Base-by-base conservation (phyloP, 345 rosid species). In the Euphorbia pulcherrima region DNA sequence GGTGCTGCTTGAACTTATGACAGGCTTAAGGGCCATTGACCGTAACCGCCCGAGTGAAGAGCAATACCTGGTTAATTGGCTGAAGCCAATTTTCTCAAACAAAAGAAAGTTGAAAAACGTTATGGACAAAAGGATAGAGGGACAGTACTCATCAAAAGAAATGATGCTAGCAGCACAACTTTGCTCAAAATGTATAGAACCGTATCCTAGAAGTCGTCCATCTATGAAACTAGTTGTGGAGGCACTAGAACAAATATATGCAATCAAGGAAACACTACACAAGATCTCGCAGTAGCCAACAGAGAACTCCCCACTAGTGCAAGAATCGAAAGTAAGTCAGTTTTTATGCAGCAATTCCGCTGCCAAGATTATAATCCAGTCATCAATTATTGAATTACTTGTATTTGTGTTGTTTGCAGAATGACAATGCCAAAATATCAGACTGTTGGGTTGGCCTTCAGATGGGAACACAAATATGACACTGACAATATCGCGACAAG, bases 1-100 rank as follows among this genome's bases (percentile, higher is more conserved):
- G 24, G 86, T 88, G 73, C 75, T 88, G 63, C 82, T 88, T 1
- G 89, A 88, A 69, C 9, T 84, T 60, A 30, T 88, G 77, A 81
- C 88, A 1, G 91, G 94, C 57, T 52, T 69, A 68, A 76, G 88
- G 65, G 81, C 84, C 21, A 55, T 84, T 3, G 86, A 88, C 48
- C 27, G 21, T 0, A 73, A 20, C 23, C 82, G 91, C 3, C 83
- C 85, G 0, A 27, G 1, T 0, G 85, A 75, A 60, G 74, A 83
- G 72, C 86, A 76, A 40, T 82, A 58, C 68, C 70, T 88, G 79
- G 83, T 77, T 21, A 85, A 82, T 1, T 86, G 91, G 90, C 50
- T 78, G 44, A 84, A 70, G 67, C 85, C 88, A 26, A 51, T 11
- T 12, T 79, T 88, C n/a, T 53, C 82, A 14, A 75, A 73, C 0